These are phyloP conservation scores for Cyberlindnera samutprakarnensis DNA, from an alignment of 805 yeast genomes.

Conservation along the genomic window DNA sequence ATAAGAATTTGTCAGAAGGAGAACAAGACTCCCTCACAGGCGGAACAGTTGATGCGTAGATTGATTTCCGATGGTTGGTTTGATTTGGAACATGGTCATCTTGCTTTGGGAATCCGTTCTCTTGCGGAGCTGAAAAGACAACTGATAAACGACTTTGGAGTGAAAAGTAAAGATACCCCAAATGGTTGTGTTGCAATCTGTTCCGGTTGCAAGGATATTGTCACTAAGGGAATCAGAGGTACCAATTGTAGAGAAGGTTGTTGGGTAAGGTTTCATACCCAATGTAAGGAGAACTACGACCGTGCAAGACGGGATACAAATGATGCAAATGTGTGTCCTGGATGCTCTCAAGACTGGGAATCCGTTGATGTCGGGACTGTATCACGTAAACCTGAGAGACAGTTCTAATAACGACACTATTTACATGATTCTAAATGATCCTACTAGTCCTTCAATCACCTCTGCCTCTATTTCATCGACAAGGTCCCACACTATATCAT, in stretches of 20 bases:
- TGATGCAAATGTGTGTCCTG: conserved; percentile 1
- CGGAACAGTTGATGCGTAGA: conserved; percentile 30
- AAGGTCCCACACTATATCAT: conserved; percentile 76
- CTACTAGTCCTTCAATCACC: conserved; percentile 33
- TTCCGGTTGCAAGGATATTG: conserved; percentile 42
- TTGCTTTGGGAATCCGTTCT: conserved; percentile 31
- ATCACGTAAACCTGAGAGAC: too few relatives aligned
- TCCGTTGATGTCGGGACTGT: conserved; percentile 15
- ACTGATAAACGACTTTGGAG: conserved; percentile 37
- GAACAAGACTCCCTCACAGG: conserved; percentile 30
- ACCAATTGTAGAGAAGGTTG: conserved; percentile 23
- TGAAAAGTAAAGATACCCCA: conserved; percentile 12
- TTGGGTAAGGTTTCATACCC: conserved; percentile 37
- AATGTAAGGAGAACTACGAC: conserved; percentile 36
- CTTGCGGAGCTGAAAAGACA: conserved; percentile 41
- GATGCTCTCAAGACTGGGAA: conserved; percentile 1
- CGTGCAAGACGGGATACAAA: conserved; percentile 22
- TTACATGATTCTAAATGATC: too few relatives aligned
- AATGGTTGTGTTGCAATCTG: conserved; percentile 36
- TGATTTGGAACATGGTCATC: conserved; percentile 27
- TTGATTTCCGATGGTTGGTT: conserved; percentile 51
- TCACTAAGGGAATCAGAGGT: conserved; percentile 45
- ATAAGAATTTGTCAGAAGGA: conserved; percentile 12
- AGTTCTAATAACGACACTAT: neutral
- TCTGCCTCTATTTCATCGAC: conserved; percentile 75